Percentiles rank a stretch among this genome's conserved stretches.
These are phyloP conservation scores for Coemansia sp. DNA, from an alignment of 192 early-diverging fungal genomes.

Conservation along the genomic window DNA sequence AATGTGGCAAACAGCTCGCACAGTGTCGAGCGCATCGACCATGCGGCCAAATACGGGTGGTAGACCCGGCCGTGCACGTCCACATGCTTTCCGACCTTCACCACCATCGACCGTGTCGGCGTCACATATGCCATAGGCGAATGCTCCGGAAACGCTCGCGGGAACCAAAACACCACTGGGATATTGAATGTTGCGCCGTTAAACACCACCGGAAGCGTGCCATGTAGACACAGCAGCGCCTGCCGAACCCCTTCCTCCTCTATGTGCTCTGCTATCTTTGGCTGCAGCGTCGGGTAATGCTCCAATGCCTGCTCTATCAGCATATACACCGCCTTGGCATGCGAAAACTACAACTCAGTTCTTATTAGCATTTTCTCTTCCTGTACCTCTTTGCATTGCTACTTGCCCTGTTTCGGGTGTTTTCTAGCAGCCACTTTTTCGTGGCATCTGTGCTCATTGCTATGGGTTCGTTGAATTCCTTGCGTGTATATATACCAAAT, in stretches of 20 bases:
- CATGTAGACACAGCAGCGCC: conserved; percentile 77
- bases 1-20: conserved; percentile 26
- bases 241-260: conserved; percentile 44
- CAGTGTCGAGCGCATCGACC: conserved; percentile 52
- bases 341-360: conserved; percentile 25
- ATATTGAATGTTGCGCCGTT: conserved; percentile 84
- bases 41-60: conserved; percentile 79
- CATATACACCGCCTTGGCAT: conserved; percentile 22
- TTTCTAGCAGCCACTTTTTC: conserved; percentile 40
- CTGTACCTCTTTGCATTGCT: not conserved
- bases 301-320: conserved; percentile 29
- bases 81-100: conserved; percentile 78
- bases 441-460: conserved; percentile 32
- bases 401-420: conserved; percentile 44
- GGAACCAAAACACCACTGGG: conserved; percentile 86
- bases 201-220: conserved; percentile 85
- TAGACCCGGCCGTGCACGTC: conserved; percentile 77
- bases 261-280: conserved; percentile 38
- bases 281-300: conserved; percentile 36
- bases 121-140: conserved; percentile 83
- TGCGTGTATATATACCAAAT: not conserved
- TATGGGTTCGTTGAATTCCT: not conserved
- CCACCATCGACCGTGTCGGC: conserved; percentile 84
- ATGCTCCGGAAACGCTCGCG: conserved; percentile 72
- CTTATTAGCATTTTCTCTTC: not conserved